Percentiles rank a stretch among this genome's conserved stretches.
These are phyloP conservation scores for Ceriops decandra DNA, from an alignment of 345 rosid genomes.

Conservation along the genomic window DNA sequence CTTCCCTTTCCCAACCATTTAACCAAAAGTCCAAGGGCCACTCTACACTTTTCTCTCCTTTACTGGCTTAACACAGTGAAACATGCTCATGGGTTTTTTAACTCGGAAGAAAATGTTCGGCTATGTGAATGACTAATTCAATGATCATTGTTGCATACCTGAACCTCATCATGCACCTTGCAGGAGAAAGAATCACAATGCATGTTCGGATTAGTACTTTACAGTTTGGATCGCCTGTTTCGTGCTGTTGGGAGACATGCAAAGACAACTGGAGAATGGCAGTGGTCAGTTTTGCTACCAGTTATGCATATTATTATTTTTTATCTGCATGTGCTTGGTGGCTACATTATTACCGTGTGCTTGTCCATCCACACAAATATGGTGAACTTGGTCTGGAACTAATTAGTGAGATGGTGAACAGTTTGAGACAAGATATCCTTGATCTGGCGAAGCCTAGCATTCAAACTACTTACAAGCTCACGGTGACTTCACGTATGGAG, in stretches of 20 bases:
- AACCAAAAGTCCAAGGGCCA: too few species aligned
- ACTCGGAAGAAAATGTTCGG: not conserved
- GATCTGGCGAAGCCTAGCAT: constrained; percentile 69
- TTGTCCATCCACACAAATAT: not conserved
- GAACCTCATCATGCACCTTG: constrained; percentile 5
- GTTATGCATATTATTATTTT: not conserved
- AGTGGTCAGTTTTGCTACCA: constrained; percentile 44
- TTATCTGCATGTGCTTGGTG: not conserved
- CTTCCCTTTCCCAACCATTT: too few species aligned
- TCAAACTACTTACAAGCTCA: constrained; percentile 57
- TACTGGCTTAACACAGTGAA: too few species aligned
- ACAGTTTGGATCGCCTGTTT: constrained; percentile 63
- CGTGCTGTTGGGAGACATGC: constrained; percentile 74
- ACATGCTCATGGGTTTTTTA: too few species aligned
- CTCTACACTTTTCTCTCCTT: too few species aligned
- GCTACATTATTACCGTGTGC: too few species aligned
- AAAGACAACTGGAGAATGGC: constrained; percentile 79
- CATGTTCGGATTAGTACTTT: constrained; percentile 71
- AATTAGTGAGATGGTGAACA: constrained; percentile 30
- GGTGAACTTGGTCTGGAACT: constrained; percentile 6
- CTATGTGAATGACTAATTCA: not conserved
- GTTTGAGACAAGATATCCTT: constrained; percentile 75
- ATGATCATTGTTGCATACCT: not conserved
- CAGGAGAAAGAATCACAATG: constrained; percentile 77
- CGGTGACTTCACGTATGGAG: constrained; percentile 58